phyloP scores from a whole-genome alignment of 495 filamentous ascomycete genomes.

The Talaromyces adpressus region DNA sequence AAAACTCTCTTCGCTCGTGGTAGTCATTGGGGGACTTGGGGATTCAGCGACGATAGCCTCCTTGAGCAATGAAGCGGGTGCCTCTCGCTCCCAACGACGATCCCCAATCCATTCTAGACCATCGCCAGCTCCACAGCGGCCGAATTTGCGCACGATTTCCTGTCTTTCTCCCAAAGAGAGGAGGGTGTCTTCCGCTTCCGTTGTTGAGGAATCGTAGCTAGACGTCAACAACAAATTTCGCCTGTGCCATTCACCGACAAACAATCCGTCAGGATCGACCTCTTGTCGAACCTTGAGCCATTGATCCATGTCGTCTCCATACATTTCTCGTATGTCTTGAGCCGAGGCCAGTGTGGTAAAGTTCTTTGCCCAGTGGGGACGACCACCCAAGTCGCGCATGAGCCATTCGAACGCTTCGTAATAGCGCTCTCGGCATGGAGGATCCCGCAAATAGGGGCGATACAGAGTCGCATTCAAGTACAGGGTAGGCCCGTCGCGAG shows the following conservation, averaged over 20 bases:
- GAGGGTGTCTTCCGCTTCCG: neutral
- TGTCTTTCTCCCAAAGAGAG: constrained; percentile 43
- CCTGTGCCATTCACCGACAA: constrained; percentile 84
- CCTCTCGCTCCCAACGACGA: constrained; percentile 19
- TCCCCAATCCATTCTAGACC: constrained; percentile 52
- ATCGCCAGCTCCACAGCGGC: constrained; percentile 32
- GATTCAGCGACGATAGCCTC: neutral
- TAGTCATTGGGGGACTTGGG: constrained; percentile 30
- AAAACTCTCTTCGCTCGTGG: constrained; percentile 57
- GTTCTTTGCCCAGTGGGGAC: constrained; percentile 97
- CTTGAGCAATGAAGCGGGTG: neutral
- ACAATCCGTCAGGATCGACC: constrained; percentile 86
- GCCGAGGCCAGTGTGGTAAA: constrained; percentile 50
- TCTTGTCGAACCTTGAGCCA: constrained; percentile 64
- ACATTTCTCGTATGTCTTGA: constrained; percentile 38
- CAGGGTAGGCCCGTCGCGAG: constrained; percentile 63
- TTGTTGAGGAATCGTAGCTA: constrained; percentile 9
- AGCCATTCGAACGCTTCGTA: constrained; percentile 94
- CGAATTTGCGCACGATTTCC: constrained; percentile 21
- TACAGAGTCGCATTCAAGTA: constrained; percentile 97
- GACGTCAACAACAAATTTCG: constrained; percentile 51
- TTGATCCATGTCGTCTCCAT: constrained; percentile 48
- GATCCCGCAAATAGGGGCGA: constrained; percentile 76
- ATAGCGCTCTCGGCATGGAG: constrained; percentile 70
- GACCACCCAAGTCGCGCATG: constrained; percentile 85